A percentile compares a stretch with the other conserved stretches of the same genome.
These are phyloP conservation scores for Trichosporon asahii DNA, from an alignment of 1,284 basidiomycete species.

Conservation along the genomic window DNA sequence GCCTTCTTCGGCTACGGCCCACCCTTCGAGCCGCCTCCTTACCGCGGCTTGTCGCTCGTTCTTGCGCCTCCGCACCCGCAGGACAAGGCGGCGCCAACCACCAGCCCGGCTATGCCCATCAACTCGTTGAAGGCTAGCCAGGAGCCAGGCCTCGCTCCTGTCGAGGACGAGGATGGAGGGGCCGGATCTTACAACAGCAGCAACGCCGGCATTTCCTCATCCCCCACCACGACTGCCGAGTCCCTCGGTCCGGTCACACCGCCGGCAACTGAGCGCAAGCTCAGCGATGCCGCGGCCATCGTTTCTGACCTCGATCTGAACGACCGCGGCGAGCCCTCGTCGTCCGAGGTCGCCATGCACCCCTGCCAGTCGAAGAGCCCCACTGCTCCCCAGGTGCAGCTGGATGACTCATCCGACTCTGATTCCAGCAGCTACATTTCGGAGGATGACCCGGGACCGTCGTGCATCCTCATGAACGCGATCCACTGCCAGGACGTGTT, in stretches of 20 bases:
- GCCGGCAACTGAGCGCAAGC: not conserved
- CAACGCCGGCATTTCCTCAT: constrained; percentile 30
- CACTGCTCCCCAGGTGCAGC: not conserved
- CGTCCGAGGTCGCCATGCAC: constrained; percentile 46
- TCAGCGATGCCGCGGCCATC: not conserved
- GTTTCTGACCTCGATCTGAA: constrained; percentile 7
- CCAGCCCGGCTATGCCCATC: constrained; percentile 12
- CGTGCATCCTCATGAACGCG: constrained; percentile 47
- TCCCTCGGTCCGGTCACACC: constrained; percentile 19
- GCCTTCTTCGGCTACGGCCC: constrained; percentile 49
- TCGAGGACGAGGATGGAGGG: constrained; percentile 2
- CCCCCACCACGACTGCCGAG: constrained; percentile 21
- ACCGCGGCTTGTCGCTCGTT: constrained; percentile 46
- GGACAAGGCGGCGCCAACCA: constrained; percentile 21
- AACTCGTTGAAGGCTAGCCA: not conserved
- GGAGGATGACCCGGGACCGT: constrained; percentile 36
- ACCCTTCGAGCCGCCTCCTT: constrained; percentile 48
- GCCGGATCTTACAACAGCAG: constrained; percentile 20
- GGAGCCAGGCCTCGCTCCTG: not conserved
- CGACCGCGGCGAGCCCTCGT: constrained; percentile 1
- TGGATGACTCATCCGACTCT: constrained; percentile 7
- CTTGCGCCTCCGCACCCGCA: constrained; percentile 41
- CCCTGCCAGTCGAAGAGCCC: constrained; percentile 39
- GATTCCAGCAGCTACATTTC: constrained; percentile 20
- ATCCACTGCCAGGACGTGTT: constrained; percentile 49